Percentiles rank a stretch among this genome's conserved stretches.
These are phyloP conservation scores for Cryptococcus sp. DNA, from an alignment of 1,284 basidiomycete genomes.

Conservation along the genomic window DNA sequence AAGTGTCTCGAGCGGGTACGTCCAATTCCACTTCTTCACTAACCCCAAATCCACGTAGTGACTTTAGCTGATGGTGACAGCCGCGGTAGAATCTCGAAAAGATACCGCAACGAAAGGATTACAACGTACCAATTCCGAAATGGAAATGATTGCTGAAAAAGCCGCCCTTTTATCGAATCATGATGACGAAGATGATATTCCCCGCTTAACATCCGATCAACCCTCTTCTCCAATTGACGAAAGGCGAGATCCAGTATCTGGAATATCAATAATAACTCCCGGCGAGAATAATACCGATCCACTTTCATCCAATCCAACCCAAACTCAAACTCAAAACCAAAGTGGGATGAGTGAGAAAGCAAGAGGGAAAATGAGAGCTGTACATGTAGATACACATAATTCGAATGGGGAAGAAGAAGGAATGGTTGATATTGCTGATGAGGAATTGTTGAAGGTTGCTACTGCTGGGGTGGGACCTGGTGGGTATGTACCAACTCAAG, in stretches of 20 bases:
- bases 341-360: constrained; percentile 67
- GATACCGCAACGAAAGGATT: constrained; percentile 13
- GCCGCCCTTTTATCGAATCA: constrained; percentile 37
- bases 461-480: constrained; percentile 69
- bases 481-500: constrained; percentile 87
- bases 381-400: constrained; percentile 47
- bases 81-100: constrained; percentile 9
- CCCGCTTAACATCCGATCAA: not conserved
- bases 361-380: constrained; percentile 73
- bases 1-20: constrained; percentile 58
- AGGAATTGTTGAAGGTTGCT: constrained; percentile 60
- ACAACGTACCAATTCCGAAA: constrained; percentile 36
- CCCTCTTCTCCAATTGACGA: not conserved
- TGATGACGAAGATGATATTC: constrained; percentile 7
- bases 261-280: constrained; percentile 20
- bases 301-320: constrained; percentile 6
- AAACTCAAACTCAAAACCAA: constrained; percentile 29
- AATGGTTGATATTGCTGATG: constrained; percentile 52
- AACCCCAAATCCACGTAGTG: not conserved
- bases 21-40: not conserved
- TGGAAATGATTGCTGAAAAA: constrained; percentile 44
- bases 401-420: constrained; percentile 2
- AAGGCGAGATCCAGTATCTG: not conserved
- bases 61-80: not conserved
- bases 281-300: constrained; percentile 23